These are phyloP conservation scores for Sesbania bispinosa DNA, from an alignment of 306 rosid species.

Conservation along the genomic window DNA sequence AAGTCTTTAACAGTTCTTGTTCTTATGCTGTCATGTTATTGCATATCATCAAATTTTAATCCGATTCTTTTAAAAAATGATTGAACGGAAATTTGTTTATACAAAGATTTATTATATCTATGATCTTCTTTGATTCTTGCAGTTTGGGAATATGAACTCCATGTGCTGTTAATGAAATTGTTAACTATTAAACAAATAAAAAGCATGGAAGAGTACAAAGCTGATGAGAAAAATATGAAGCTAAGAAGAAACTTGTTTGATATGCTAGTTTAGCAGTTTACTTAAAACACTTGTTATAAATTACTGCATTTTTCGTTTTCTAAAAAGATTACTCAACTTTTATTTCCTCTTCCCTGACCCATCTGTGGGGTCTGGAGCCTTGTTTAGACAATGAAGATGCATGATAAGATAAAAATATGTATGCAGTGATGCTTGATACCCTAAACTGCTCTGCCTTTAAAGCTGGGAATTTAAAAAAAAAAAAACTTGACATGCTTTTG, in stretches of 20 bases:
- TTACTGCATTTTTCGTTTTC: neutral
- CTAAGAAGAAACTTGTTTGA: neutral
- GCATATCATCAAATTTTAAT: neutral
- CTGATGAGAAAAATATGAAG: neutral
- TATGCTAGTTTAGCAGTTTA: neutral
- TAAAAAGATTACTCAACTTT: neutral
- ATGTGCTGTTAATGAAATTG: neutral
- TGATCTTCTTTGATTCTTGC: neutral
- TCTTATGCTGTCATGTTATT: neutral
- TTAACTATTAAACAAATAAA: neutral
- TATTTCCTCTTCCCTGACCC: neutral
- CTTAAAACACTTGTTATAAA: neutral
- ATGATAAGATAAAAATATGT: neutral
- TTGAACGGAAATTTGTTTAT: neutral
- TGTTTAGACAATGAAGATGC: neutral
- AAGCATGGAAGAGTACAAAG: neutral
- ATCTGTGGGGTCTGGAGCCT: neutral
- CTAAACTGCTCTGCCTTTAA: neutral
- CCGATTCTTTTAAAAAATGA: neutral
- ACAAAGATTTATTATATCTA: neutral
- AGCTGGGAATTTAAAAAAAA: neutral
- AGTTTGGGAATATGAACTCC: neutral
- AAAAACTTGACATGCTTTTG: neutral
- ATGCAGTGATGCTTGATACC: neutral
- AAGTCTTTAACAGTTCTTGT: constrained; percentile 2